Conservation (phyloP, 108 stramenopile genomes). For the Heterococcus sp. region DNA sequence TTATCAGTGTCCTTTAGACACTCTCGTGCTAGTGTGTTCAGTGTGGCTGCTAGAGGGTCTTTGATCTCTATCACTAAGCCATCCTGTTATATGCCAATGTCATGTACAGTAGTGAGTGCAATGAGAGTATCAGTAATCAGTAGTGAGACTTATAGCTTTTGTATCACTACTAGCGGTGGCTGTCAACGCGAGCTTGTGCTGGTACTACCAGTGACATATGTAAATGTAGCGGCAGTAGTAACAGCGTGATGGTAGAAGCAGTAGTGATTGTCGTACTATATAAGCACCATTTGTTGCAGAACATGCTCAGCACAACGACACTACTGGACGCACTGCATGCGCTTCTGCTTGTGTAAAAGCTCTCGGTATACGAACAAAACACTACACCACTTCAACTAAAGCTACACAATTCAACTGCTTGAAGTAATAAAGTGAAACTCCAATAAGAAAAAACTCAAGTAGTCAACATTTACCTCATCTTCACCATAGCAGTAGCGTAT, state of each 20-base stretch:
- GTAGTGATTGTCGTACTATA: too few species aligned
- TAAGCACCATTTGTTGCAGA: too few species aligned
- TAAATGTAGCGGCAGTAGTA: neutral
- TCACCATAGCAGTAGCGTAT: slow-evolving; percentile 6
- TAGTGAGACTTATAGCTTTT: too few species aligned
- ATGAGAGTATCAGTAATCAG: too few species aligned
- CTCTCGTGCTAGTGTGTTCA: slow-evolving; percentile 16
- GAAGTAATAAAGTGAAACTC: neutral
- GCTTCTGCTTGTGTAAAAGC: too few species aligned
- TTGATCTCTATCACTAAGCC: slow-evolving; percentile 3
- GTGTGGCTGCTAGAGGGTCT: slow-evolving; percentile 18
- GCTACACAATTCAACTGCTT: too few species aligned
- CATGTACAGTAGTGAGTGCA: too few species aligned
- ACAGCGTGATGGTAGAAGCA: neutral
- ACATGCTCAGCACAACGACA: too few species aligned
- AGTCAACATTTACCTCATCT: neutral
- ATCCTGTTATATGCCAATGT: neutral
- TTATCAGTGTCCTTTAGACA: neutral
- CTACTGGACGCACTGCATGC: too few species aligned
- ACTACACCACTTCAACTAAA: too few species aligned
- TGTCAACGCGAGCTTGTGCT: neutral
- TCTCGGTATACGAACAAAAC: too few species aligned
- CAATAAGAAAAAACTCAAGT: too few species aligned
- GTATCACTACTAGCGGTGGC: neutral
- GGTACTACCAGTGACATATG: neutral